Base-by-base conservation (phyloP, 441 rosid genomes). In the Aquilaria agallochum region DNA sequence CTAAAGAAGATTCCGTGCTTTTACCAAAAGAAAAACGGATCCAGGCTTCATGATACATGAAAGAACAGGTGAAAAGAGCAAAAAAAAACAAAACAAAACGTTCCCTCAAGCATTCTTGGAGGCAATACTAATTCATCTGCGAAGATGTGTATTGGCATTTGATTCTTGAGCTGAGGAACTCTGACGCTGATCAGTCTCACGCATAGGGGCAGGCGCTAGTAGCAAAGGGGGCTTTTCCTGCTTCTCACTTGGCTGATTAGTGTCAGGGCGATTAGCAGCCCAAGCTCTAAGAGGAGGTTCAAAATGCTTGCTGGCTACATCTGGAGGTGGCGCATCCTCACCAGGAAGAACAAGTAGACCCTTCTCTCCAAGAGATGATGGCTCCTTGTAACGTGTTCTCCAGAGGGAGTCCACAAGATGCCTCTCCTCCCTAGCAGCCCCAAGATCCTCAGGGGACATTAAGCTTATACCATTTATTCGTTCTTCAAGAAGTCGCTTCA, bases 201-300 rank as follows among this genome's bases (percentile, higher is more conserved):
- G 55, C 53, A 78, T 64, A 60, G 83, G 80, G 36, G 83, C 75
- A 1, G 68, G 69, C 58, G 92, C 92, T 49, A 88, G 76, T 7
- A 91, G 71, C 50, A 89, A 47, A 56, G 97, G 95, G 56, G 91
- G 11, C 56, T 82, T 84, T 13, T 83, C 81, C 83, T 78, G 74
- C 66, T 83, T 75, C 2, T 73, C 53, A 60, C 65, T 72, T 53
- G 83, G 59, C 48, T 81, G 71, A 13, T 71, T 64, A 55, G 67
- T 63, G 46, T 67, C 58, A 32, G 45, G 55, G 2, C 63, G 68
- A 36, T 70, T 77, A 10, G 82, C 86, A 11, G 91, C 86, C 83
- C 80, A 77, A 45, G 96, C 97, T 77, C 96, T 80, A 10, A 88
- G 91, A 47, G 95, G 83, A 62, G 98, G 98, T 68, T 95, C 97